Conservation (phyloP, 1,139 yeast genomes). For the Saccharomyces hybrid region DNA sequence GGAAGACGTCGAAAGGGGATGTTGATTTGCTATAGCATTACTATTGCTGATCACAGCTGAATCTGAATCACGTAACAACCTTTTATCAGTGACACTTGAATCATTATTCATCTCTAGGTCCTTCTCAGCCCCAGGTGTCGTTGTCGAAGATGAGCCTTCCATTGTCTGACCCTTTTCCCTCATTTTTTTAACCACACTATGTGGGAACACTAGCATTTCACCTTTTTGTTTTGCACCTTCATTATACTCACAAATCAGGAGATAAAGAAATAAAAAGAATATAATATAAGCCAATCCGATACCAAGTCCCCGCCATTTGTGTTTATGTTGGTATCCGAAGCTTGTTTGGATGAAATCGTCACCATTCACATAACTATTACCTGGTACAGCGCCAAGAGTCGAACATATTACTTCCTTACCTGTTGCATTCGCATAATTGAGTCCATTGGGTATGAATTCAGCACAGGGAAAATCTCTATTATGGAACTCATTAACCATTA, state of each 20-base stretch:
- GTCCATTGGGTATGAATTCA: slow-evolving; percentile 24
- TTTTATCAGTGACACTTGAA: slow-evolving; percentile 13
- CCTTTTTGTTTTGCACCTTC: slow-evolving; percentile 67
- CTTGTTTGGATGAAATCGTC: slow-evolving; percentile 32
- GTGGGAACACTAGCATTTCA: slow-evolving; percentile 56
- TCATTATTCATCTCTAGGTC: slow-evolving; percentile 11
- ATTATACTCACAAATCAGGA: slow-evolving; percentile 47
- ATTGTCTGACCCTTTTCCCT: slow-evolving; percentile 23
- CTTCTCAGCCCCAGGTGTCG: slow-evolving; percentile 15
- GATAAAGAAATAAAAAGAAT: slow-evolving; percentile 48
- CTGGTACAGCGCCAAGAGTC: slow-evolving; percentile 35
- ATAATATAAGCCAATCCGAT: slow-evolving; percentile 48
- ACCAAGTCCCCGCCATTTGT: slow-evolving; percentile 70
- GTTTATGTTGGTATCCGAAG: slow-evolving; percentile 40
- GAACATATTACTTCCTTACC: slow-evolving; percentile 39
- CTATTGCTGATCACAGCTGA: background rate
- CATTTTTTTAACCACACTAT: slow-evolving; percentile 33
- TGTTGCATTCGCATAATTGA: slow-evolving; percentile 35
- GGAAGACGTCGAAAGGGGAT: background rate
- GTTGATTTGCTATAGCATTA: background rate
- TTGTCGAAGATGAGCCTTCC: slow-evolving; percentile 2
- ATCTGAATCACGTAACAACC: slow-evolving; percentile 6
- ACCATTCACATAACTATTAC: slow-evolving; percentile 34
- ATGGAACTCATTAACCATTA: slow-evolving; percentile 53
- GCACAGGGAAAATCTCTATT: slow-evolving; percentile 40